Base-by-base conservation (phyloP, 2,329 filamentous ascomycete genomes). In the Lasiodiplodia citricola region DNA sequence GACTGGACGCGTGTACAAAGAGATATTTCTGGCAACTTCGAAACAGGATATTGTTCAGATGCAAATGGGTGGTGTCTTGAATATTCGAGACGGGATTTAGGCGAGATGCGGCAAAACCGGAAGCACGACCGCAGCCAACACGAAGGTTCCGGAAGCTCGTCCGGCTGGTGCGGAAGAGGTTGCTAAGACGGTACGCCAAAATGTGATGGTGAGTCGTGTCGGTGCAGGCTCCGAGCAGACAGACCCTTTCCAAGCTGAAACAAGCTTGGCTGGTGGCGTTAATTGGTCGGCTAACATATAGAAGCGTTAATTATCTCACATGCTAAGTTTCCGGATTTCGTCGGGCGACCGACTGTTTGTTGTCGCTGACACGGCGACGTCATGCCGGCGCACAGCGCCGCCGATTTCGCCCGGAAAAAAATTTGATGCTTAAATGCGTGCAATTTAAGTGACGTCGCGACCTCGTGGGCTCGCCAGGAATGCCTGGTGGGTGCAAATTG, bases 211-310 rank as follows among this genome's bases (percentile, higher is more conserved):
- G 18, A 25, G 38, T 25, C 13, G 56, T 16, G 56, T n/a, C 38
- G 55, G 35, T 57, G 55, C 23, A 18, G 57, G 18, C 21, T 60
- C 57, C 57, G 38, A n/a, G 23, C 31, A 31, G 37, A 28, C 21
- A 16, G 23, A 28, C n/a, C 56, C 56, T 16, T 44, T n/a, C 37
- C 56, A 14, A 47, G 56, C 56, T 44, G 56, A 44, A 60, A 60
- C 14, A 23, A 37, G 13, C n/a, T 21, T 16, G 57, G 28, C 14
- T 14, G 23, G 10, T 3, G n/a, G 25, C 21, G 18, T 25, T 50
- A 11, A 21, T 38, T 51, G 44, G 47, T 11, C 11, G 25, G 23
- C 57, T 44, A 47, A 44, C 23, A 6, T 47, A 47, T 64, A 52
- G 60, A 47, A 50, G 44, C 25, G 28, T 37, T 23, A 52, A 51